Percentiles rank a stretch among this genome's conserved stretches.
These are phyloP conservation scores for Chlamydomonas sp. DNA, from an alignment of 139 green algal species.

Conservation along the genomic window DNA sequence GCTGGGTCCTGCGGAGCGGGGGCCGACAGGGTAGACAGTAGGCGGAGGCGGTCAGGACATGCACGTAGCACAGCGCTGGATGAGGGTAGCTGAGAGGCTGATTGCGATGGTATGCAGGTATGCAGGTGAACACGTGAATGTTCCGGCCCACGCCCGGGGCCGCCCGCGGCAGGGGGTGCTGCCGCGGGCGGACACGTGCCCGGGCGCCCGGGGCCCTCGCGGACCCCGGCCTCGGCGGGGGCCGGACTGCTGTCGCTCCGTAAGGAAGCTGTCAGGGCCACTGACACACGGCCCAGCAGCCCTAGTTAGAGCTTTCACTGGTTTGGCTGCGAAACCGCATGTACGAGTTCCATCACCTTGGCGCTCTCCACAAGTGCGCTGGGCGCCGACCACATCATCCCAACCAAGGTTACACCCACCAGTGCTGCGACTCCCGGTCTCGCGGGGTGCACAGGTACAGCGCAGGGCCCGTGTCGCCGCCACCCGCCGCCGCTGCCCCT, in stretches of 20 bases:
- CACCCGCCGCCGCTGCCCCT: too few species aligned
- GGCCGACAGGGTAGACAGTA: not conserved
- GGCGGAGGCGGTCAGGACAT: too few species aligned
- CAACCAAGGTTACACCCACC: too few species aligned
- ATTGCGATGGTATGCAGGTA: too few species aligned
- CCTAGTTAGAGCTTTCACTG: slow-evolving; percentile 58
- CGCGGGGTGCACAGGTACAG: slow-evolving; percentile 67
- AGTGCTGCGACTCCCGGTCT: slow-evolving; percentile 54
- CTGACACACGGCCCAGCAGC: slow-evolving; percentile 23
- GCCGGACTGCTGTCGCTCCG: slow-evolving; percentile 42
- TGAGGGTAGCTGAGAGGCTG: not conserved
- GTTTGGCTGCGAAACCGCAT: not conserved
- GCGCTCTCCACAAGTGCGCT: too few species aligned
- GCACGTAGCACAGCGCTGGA: not conserved
- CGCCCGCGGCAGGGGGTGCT: not conserved
- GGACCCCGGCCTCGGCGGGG: not conserved
- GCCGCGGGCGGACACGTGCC: not conserved
- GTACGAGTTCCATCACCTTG: too few species aligned
- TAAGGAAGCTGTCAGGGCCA: slow-evolving; percentile 56
- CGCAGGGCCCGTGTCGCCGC: slow-evolving; percentile 45
- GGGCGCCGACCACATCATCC: too few species aligned
- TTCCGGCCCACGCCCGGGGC: slow-evolving; percentile 14
- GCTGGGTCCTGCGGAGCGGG: slow-evolving; percentile 17
- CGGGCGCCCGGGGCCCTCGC: not conserved
- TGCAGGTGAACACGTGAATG: not conserved